phyloP scores from a whole-genome alignment of 352 stramenopile species.

The Globisporangium yorkense region DNA sequence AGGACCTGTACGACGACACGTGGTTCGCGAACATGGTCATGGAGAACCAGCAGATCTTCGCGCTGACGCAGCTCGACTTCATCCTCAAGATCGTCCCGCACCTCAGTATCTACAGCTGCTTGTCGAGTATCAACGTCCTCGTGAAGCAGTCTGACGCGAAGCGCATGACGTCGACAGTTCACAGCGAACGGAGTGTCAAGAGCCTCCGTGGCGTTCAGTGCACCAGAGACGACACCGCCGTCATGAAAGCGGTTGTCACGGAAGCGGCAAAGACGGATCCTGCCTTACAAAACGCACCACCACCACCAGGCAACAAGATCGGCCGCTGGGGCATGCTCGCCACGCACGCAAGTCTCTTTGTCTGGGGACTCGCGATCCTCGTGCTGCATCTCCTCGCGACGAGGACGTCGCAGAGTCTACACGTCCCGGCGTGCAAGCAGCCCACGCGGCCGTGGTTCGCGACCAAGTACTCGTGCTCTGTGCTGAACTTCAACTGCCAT shows the following conservation, averaged over 20 bases:
- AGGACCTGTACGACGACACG: constrained; percentile 12
- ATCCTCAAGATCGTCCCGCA: constrained; percentile 13
- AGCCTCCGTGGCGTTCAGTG: neutral
- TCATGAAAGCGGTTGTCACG: neutral
- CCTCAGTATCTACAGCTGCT: constrained; percentile 12
- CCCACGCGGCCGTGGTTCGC: constrained; percentile 21
- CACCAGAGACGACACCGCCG: neutral
- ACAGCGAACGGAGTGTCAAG: neutral
- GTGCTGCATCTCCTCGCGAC: constrained; percentile 15
- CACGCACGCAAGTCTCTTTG: constrained; percentile 8
- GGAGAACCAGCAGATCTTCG: constrained; percentile 13
- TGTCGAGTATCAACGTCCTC: constrained; percentile 8
- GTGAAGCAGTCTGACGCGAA: neutral
- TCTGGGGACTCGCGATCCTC: constrained; percentile 11
- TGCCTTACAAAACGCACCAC: neutral
- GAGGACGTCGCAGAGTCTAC: constrained; percentile 7
- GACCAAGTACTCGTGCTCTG: constrained; percentile 23
- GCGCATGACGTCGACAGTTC: neutral
- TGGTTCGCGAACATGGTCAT: constrained; percentile 13
- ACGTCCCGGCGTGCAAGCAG: constrained; percentile 15
- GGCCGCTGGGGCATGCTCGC: constrained; percentile 3
- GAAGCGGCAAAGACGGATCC: too few relatives aligned
- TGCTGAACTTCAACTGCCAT: constrained; percentile 36
- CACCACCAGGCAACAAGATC: constrained; percentile 3
- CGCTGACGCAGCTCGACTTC: constrained; percentile 8